A percentile compares a stretch with the other conserved stretches of the same genome.
phyloP scores from a whole-genome alignment of 1,139 yeast species.

The Hemisphaericaspora xylofermentans region DNA sequence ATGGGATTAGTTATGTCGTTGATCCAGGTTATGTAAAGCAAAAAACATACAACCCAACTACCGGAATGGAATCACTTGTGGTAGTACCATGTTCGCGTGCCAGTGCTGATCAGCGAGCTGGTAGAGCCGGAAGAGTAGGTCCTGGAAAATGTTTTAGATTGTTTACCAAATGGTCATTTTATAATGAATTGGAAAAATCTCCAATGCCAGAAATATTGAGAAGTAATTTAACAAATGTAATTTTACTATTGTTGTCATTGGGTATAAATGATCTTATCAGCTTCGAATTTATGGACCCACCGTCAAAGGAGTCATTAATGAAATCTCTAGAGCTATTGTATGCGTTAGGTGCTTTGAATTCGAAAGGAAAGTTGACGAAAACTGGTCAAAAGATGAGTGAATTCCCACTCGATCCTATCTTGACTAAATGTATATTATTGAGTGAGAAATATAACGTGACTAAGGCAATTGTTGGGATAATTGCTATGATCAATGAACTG shows the following conservation, averaged over 20 bases:
- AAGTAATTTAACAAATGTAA: constrained; percentile 75
- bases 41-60: constrained; percentile 73
- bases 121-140: constrained; percentile 96
- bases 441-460: constrained; percentile 61
- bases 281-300: constrained; percentile 88
- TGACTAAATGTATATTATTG: constrained; percentile 70
- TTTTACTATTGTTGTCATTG: constrained; percentile 68
- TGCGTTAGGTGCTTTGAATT: constrained; percentile 83
- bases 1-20: constrained; percentile 84
- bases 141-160: constrained; percentile 93
- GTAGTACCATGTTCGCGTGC: constrained; percentile 90
- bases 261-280: constrained; percentile 81
- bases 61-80: constrained; percentile 88
- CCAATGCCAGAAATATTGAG: constrained; percentile 89
- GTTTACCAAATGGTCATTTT: constrained; percentile 83
- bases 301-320: constrained; percentile 68
- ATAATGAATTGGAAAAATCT: constrained; percentile 71
- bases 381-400: constrained; percentile 86
- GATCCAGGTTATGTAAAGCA: constrained; percentile 95
- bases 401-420: constrained; percentile 89
- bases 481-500: constrained; percentile 84
- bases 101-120: constrained; percentile 94
- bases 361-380: constrained; percentile 75
- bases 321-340: constrained; percentile 78
- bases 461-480: constrained; percentile 64